Evolutionary conservation across 1,284 basidiomycete species (phyloP), one percentile per base, ranked within the genome.

Genomic region (Apiotrichum porosum): DNA sequence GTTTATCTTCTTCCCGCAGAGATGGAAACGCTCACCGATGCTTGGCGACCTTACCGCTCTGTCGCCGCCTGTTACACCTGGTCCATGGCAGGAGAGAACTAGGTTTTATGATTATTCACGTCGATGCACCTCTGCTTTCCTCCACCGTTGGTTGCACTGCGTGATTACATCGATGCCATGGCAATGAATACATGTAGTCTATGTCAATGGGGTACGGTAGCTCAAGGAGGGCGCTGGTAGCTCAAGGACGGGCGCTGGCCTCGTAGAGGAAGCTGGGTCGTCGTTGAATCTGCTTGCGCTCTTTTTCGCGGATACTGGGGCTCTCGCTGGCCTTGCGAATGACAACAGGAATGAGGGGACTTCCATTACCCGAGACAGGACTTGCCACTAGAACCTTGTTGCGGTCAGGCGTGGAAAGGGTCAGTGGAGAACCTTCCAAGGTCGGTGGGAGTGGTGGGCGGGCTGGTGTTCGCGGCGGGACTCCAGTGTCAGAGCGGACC

Each of bases 41-140:
- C 73, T 15, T 92, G 88, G 88, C 79, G 76, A 60, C 89, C 89
- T 2, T 93, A 87, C 65, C 76, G 86, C 51, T 86, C 83, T 58
- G 55, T 90, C 28, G 87, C 85, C 6, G 66, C 69, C 35, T 71
- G 62, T 37, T 74, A 72, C 50, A 71, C 69, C 54, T 74, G 72
- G 72, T 63, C 72, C 0, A 66, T 66, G 33, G 66, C 65, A 9
- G 71, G 69, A 35, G 65, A 56, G 37, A 44, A 37, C n/a, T n/a
- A n/a, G n/a, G n/a, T n/a, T n/a, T n/a, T n/a, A n/a, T n/a, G n/a
- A n/a, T n/a, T n/a, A n/a, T n/a, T n/a, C n/a, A n/a, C n/a, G n/a
- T n/a, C n/a, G n/a, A n/a, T n/a, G n/a, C n/a, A n/a, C n/a, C n/a
- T n/a, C n/a, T n/a, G n/a, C n/a, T n/a, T n/a, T n/a, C n/a, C n/a